phyloP scores from a whole-genome alignment of 1,284 basidiomycete genomes.

The Mycena citricolor region DNA sequence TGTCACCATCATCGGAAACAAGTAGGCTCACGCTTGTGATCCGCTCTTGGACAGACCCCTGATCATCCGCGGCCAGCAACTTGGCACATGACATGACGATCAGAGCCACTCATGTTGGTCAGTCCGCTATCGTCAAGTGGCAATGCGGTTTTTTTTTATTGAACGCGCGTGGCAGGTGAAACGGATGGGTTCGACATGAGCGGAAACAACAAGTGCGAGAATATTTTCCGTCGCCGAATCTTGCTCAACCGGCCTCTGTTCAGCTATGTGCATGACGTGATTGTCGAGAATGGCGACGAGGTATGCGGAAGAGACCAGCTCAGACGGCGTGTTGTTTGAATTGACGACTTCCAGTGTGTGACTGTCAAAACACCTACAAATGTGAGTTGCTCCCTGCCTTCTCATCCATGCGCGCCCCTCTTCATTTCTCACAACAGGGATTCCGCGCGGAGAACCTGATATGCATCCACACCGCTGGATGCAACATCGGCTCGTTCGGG shows the following conservation, averaged over 20 bases:
- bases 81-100: constrained; percentile 18
- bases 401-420: too few species aligned
- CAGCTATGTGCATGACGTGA: constrained; percentile 27
- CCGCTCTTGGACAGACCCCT: too few species aligned
- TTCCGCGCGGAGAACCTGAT: constrained; percentile 24
- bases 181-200: constrained; percentile 17
- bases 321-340: neutral
- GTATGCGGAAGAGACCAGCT: too few species aligned
- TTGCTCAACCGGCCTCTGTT: too few species aligned
- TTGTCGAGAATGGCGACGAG: constrained; percentile 25
- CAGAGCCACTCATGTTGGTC: constrained; percentile 13
- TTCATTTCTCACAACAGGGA: too few species aligned
- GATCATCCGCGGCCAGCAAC: constrained; percentile 6
- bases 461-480: constrained; percentile 25
- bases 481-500: constrained; percentile 28
- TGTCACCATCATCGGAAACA: constrained; percentile 19
- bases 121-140: neutral
- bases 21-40: neutral
- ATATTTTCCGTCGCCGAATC: too few species aligned
- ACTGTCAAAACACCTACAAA: constrained; percentile 29
- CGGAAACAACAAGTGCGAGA: too few species aligned
- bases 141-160: neutral
- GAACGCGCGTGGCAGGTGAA: neutral
- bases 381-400: neutral
- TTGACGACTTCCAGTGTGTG: too few species aligned